Evolutionary conservation across 2,329 filamentous ascomycete species (phyloP), one percentile per base, ranked within the genome.

Genomic region (Iodosphaeria phyllophila): DNA sequence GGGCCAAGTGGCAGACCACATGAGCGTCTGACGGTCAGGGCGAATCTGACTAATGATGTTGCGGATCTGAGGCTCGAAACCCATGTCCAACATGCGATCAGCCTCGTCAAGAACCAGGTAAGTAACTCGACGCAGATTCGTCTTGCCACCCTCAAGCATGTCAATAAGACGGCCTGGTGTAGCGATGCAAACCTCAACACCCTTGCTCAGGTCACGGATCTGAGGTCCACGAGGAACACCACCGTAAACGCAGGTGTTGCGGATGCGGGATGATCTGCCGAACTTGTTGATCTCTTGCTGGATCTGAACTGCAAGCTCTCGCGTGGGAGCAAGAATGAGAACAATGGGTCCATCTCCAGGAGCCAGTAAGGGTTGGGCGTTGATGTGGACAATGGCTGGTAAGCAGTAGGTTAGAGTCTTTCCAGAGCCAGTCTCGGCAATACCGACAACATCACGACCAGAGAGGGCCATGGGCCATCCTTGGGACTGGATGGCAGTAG

Each of bases 41-140:
- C 89, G 82, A 54, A 95, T 95, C 59, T 98, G 89, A 35, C 77
- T 68, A 40, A 98, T 84, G 38, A 98, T 95, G 64, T 95, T 95
- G 61, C 89, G 82, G 44, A 98, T 95, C 54, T 95, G 89, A 38
- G 89, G 89, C 60, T 98, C 89, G 58, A 98, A 95, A 71, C 89
- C 89, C 89, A 98, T 98, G 60, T 98, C 89, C 50, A 98, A 66
- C 89, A 98, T 98, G 47, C 89, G 86, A 58, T 98, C 89, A 50
- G 89, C 89, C 62, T 98, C 89, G 44, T 98, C 89, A 35, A 98
- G 83, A 38, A 95, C 89, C 29, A 98, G 65, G 59, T 98, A 98
- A 28, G 89, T 98, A 33, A 95, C 84, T 51, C 89, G 83, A 38
- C 86, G 86, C 35, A 98, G 71, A 60, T 98, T 95, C 42, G 89